Percentiles rank a stretch among this genome's conserved stretches.
Conservation (phyloP, 1,139 yeast genomes). For the Insectozyma bohioensis region DNA sequence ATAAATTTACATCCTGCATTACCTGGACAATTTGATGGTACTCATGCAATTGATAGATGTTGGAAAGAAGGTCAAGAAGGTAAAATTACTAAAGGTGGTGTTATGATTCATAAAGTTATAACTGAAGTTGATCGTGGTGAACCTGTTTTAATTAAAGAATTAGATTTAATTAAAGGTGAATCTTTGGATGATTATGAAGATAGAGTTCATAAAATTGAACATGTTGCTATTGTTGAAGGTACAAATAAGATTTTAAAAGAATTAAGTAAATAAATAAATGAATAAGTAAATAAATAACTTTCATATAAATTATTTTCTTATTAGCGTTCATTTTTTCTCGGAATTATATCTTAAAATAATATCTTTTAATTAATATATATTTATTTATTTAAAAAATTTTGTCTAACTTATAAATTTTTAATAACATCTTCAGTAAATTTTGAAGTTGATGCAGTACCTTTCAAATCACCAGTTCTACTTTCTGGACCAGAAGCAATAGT, state of each 20-base stretch:
- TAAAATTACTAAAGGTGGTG: constrained; percentile 76
- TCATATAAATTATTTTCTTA: background rate
- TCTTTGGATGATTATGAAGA: constrained; percentile 74
- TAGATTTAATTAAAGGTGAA: constrained; percentile 70
- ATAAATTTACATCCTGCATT: constrained; percentile 95
- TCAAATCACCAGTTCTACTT: constrained; percentile 91
- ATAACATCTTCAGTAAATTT: constrained; percentile 79
- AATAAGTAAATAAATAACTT: background rate
- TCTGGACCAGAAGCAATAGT: constrained; percentile 95
- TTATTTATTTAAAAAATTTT: background rate
- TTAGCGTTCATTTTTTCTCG: too few relatives aligned
- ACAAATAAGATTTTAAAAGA: constrained; percentile 59
- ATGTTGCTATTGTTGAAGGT: constrained; percentile 90
- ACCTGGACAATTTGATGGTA: constrained; percentile 96
- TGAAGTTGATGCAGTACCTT: constrained; percentile 85
- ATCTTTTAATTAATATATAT: background rate
- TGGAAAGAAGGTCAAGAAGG: constrained; percentile 93
- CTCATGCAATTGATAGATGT: constrained; percentile 94
- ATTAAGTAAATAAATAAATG: constrained; percentile 17
- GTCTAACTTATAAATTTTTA: constrained; percentile 36
- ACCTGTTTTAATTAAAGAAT: constrained; percentile 79
- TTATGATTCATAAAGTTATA: constrained; percentile 94
- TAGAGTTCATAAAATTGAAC: constrained; percentile 85
- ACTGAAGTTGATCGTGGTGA: constrained; percentile 93
- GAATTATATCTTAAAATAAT: background rate